Evolutionary conservation across 371 early-diverging fungal genomes (phyloP).

Genomic region (Mucor sp.): DNA sequence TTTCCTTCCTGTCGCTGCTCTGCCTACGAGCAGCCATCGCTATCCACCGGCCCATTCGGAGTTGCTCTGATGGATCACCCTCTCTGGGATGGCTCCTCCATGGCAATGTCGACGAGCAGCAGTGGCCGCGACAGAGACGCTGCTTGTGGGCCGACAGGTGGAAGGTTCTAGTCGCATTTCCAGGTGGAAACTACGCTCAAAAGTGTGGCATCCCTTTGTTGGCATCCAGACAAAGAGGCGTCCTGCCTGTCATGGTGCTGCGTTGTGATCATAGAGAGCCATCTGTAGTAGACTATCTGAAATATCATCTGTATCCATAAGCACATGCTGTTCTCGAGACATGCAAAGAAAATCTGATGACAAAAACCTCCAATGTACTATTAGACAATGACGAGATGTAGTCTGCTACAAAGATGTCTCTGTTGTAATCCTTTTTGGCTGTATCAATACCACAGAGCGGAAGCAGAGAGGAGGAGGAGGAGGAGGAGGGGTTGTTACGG

Average conservation of each 20-base stretch:
- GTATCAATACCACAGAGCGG: neutral
- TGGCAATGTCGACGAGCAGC: neutral
- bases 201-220: too few relatives aligned
- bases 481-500: neutral
- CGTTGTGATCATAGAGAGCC: neutral
- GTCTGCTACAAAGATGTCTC: neutral
- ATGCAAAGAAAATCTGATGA: neutral
- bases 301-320: neutral
- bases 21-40: neutral
- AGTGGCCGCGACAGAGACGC: neutral
- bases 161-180: neutral
- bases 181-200: too few relatives aligned
- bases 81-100: neutral
- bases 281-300: too few relatives aligned
- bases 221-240: neutral
- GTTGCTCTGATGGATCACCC: too few relatives aligned
- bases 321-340: neutral
- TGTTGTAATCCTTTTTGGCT: too few relatives aligned
- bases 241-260: neutral
- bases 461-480: neutral
- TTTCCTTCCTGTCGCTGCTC: neutral
- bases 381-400: neutral
- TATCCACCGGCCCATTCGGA: neutral
- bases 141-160: neutral
- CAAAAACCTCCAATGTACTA: too few relatives aligned